Percentiles rank a stretch among this genome's conserved stretches.
Conservation (phyloP, 2,329 filamentous ascomycete species). For the Colletotrichum sp. region DNA sequence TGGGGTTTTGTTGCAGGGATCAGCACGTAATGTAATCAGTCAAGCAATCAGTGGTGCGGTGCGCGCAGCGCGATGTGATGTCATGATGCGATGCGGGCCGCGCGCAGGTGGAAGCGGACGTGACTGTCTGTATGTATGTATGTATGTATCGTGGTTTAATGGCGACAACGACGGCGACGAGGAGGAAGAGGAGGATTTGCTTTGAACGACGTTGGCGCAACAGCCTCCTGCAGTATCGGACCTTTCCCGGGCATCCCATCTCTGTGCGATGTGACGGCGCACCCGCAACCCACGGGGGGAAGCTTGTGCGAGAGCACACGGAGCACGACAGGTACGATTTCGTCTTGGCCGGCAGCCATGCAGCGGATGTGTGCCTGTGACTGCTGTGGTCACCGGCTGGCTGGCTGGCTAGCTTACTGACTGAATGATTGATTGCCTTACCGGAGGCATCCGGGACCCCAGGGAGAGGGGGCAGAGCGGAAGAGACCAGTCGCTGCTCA, state of each 20-base stretch:
- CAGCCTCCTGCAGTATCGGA: conserved; percentile 20
- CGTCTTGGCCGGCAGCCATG: not conserved
- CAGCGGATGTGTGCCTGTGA: not conserved
- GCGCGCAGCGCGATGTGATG: not conserved
- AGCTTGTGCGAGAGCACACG: conserved; percentile 1
- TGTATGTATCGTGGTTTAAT: not conserved
- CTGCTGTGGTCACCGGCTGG: not conserved
- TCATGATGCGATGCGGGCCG: not conserved
- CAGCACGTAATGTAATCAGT: not conserved
- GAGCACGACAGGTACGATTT: conserved; percentile 7
- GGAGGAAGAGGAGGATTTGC: not conserved
- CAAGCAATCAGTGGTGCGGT: not conserved
- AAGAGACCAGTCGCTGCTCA: not conserved
- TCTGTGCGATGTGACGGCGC: conserved; percentile 15
- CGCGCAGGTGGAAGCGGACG: not conserved
- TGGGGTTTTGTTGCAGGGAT: conserved; percentile 1
- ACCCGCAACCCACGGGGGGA: not conserved
- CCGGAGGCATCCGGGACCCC: not conserved
- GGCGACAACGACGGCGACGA: not conserved
- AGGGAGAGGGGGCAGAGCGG: not conserved
- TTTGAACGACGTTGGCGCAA: conserved; percentile 8
- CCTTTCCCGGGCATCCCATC: conserved; percentile 20
- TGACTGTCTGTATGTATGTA: not conserved
- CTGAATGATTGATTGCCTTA: not conserved
- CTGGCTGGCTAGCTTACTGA: not conserved